A percentile compares a stretch with the other conserved stretches of the same genome.
These are phyloP conservation scores for Penicillium crustosum DNA, from an alignment of 2,329 filamentous ascomycete species.

Conservation along the genomic window DNA sequence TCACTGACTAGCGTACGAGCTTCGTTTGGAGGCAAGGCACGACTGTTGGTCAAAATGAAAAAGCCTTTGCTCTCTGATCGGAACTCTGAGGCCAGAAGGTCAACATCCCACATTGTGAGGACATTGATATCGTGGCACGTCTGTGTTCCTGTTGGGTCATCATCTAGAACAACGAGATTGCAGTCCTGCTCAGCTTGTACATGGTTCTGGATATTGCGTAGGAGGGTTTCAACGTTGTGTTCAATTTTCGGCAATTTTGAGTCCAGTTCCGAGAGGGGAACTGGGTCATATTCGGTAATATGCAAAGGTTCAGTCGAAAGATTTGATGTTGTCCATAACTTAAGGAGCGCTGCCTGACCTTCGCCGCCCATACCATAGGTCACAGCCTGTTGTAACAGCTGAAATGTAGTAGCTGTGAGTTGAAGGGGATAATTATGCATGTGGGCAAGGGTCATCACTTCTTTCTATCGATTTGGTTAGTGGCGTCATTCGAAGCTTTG, in stretches of 20 bases:
- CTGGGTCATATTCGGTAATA: neutral
- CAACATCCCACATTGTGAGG: slow-evolving; percentile 1
- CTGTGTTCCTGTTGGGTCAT: slow-evolving; percentile 2
- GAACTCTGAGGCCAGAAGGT: neutral
- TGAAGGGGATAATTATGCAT: slow-evolving; percentile 10
- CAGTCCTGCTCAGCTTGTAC: neutral
- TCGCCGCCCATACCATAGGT: neutral
- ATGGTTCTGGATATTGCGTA: neutral
- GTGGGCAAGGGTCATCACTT: slow-evolving; percentile 4
- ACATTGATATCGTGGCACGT: slow-evolving; percentile 1
- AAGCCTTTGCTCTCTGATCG: neutral
- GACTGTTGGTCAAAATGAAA: slow-evolving; percentile 2
- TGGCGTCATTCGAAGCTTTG: neutral
- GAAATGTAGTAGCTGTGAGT: slow-evolving; percentile 2
- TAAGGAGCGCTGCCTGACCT: slow-evolving; percentile 2
- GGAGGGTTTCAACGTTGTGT: neutral
- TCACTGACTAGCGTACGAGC: neutral
- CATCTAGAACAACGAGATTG: neutral
- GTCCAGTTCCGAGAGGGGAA: neutral
- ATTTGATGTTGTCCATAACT: slow-evolving; percentile 8
- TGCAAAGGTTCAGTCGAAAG: neutral
- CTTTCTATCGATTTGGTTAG: slow-evolving; percentile 2
- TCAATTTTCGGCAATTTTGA: neutral
- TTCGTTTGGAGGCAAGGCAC: neutral
- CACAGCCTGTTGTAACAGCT: slow-evolving; percentile 10